Evolutionary conservation across 2,329 filamentous ascomycete species (phyloP).

Genomic region (Graphilbum fragrans): DNA sequence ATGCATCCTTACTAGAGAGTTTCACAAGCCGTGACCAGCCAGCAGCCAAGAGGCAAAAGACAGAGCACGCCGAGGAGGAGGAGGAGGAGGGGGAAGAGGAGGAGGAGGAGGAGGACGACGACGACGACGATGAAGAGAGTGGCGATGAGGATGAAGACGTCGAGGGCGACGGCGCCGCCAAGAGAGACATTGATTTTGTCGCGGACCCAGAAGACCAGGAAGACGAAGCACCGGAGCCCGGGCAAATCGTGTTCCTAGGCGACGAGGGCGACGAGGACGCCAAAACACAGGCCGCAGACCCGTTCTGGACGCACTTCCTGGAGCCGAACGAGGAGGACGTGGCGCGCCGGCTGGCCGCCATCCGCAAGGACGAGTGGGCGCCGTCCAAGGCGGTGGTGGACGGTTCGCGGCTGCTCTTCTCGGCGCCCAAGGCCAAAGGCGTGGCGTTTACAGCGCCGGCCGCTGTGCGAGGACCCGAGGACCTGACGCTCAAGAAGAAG

Average conservation of each 20-base stretch:
- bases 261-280: slow-evolving; percentile 32
- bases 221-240: slow-evolving; percentile 21
- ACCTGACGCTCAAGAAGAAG: slow-evolving; percentile 58
- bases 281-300: slow-evolving; percentile 41
- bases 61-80: slow-evolving; percentile 25
- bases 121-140: slow-evolving; percentile 7
- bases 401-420: slow-evolving; percentile 33
- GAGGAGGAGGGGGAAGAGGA: slow-evolving; percentile 3
- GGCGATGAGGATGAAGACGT: slow-evolving; percentile 16
- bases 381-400: slow-evolving; percentile 33
- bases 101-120: slow-evolving; percentile 6
- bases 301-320: slow-evolving; percentile 73
- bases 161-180: slow-evolving; percentile 6
- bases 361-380: slow-evolving; percentile 38
- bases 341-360: slow-evolving; percentile 35
- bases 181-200: slow-evolving; percentile 25
- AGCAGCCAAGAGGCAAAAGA: slow-evolving; percentile 42
- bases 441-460: slow-evolving; percentile 17
- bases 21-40: slow-evolving; percentile 32
- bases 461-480: slow-evolving; percentile 26
- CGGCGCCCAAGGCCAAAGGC: slow-evolving; percentile 21
- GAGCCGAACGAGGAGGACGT: slow-evolving; percentile 51
- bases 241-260: slow-evolving; percentile 2
- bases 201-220: slow-evolving; percentile 33
- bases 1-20: slow-evolving; percentile 46